Evolutionary conservation across 257 asterid genomes (phyloP), one percentile per base, ranked within the genome.

Genomic region (Rehmannia glutinosa): DNA sequence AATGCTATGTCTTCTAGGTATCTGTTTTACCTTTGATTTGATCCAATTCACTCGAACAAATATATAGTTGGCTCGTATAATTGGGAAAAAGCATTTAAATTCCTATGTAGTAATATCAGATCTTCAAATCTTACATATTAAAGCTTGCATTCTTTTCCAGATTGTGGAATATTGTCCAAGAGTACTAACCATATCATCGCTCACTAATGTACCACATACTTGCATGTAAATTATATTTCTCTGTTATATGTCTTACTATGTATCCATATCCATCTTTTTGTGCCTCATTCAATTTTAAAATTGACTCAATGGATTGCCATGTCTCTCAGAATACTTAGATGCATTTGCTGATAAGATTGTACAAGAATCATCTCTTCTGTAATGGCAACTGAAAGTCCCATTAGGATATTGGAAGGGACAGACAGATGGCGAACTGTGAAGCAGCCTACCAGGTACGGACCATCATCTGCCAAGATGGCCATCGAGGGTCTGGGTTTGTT

Each of bases 381-480:
- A 33, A 82, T 82, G 87, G 80, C 84, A 38, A 78, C 82, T 69
- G 81, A 81, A 68, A 77, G 81, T 72, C 81, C 82, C 35, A 64
- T 77, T 52, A 63, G 83, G 66, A 72, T 77, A 42, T 38, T 39
- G 13, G 83, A 72, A 53, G 64, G 69, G 50, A 59, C 74, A 4
- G 78, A 77, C 28, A 77, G 75, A 57, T 77, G 86, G 86, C 61
- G 51, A 11, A 11, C 70, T 36, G 62, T 30, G 20, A 71, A 74
- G 58, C 73, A 77, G 42, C 56, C 78, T 5, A 57, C 64, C 46
- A 74, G 69, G 49, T 81, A 74, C 57, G 64, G 56, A 43, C 50
- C 78, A 24, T 70, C 80, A 65, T 70, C 85, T 61, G 33, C 75
- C 6, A 62, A 47, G 46, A 61, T 65, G 56, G 60, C 78, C 42